Base-by-base conservation (phyloP, 2,329 filamentous ascomycete species). In the Fusarium caatingaense region DNA sequence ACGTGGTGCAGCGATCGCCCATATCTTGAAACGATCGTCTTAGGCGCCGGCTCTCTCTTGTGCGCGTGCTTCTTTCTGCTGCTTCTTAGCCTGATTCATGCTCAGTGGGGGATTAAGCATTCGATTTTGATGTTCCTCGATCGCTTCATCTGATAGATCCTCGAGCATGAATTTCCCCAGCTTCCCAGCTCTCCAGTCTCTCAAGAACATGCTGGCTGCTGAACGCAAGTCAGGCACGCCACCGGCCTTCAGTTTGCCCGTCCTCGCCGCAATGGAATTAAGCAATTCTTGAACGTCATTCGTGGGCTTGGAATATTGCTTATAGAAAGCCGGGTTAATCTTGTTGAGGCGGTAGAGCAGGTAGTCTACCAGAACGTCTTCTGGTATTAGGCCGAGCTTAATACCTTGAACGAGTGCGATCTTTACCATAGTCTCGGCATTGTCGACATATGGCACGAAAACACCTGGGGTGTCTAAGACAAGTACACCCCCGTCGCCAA, bases 381-480 rank as follows among this genome's bases (percentile, higher is more conserved):
- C 86, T 3, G 91, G 87, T 56, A 99, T 90, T 40, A 98, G 86
- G 0, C 92, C 92, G 78, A 97, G 93, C 79, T 97, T 97, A 57
- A 99, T 93, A 78, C 92, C 93, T 21, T 95, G 93, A 54, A 93
- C 94, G 1, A 98, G 87, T 3, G 94, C 92, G n/a, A 99, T 87
- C 80, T 97, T 98, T 68, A 99, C 84, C 96, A 99, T 99, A 47
- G 90, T 89, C 78, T 96, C 92, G 18, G 92, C 87, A 75, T 97
- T 89, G 0, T 91, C 87, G 28, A 98, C 92, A 78, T 97, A 97
- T 0, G 96, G 96, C 63, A 98, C 89, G 79, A 98, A 99, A 11
- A 99, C 94, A 49, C 96, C 96, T 0, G 96, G 96, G 0, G 95
- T 98, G 80, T 99, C 96, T 49, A 97, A 83, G 45, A 98, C 82